These are phyloP conservation scores for Aureobasidium zeae DNA, from an alignment of 2,329 filamentous ascomycete genomes.

Conservation along the genomic window DNA sequence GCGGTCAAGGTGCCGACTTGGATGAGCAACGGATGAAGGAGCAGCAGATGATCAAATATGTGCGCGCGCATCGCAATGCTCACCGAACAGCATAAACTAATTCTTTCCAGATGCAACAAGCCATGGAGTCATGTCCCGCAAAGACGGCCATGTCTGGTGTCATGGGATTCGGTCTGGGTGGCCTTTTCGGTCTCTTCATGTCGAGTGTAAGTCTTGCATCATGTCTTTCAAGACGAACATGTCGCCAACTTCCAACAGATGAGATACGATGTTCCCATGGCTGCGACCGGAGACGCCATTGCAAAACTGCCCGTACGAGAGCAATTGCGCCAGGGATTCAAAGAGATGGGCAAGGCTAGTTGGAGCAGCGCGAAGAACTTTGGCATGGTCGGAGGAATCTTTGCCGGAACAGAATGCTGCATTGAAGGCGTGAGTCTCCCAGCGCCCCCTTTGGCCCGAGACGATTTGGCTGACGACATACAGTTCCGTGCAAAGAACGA, in stretches of 20 bases:
- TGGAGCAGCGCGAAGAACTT: conserved; percentile 88
- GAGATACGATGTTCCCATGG: conserved; percentile 93
- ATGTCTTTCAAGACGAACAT: neutral
- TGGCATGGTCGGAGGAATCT: conserved; percentile 83
- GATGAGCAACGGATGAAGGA: conserved; percentile 33
- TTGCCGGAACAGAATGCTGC: conserved; percentile 87
- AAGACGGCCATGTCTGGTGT: conserved; percentile 85
- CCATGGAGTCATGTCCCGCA: conserved; percentile 85
- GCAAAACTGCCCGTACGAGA: conserved; percentile 66
- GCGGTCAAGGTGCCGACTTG: conserved; percentile 18
- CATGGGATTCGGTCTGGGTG: conserved; percentile 90
- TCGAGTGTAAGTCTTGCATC: conserved; percentile 72
- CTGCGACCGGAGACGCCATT: conserved; percentile 40
- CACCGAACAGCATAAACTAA: neutral
- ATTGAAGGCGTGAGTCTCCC: conserved; percentile 59
- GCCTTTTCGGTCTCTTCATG: conserved; percentile 96
- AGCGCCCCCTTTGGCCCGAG: neutral
- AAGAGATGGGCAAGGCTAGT: conserved; percentile 84
- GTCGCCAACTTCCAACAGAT: conserved; percentile 51
- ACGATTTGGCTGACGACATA: neutral
- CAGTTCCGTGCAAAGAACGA: conserved; percentile 82
- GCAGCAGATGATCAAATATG: conserved; percentile 40
- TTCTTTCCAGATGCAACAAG: conserved; percentile 56
- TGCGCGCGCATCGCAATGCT: conserved; percentile 21
- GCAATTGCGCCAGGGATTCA: conserved; percentile 78